Evolutionary conservation across 495 filamentous ascomycete species (phyloP), one percentile per base, ranked within the genome.

Genomic region (Viridothelium virens): DNA sequence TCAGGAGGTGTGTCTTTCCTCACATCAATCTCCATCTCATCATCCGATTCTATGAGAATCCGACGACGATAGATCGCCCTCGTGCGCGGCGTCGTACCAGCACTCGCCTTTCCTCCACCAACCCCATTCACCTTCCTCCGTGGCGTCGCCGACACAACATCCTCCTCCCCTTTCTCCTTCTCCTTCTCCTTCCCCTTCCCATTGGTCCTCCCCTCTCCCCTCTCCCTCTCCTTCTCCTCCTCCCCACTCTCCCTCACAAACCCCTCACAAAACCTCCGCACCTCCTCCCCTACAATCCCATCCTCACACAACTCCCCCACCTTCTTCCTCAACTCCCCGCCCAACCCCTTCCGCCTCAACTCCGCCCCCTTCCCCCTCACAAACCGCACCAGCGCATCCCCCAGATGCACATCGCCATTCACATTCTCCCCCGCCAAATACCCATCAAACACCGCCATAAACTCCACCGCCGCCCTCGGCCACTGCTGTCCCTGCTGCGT

Each of bases 361-460:
- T 56, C 25, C 5, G 7, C 3, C 10, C 37, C n/a, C 14, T 59
- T 38, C 48, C 48, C 53, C 3, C 64, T 38, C 14, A 44, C 56
- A 61, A 77, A 77, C 11, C 74, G 50, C 0, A 74, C 64, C 5
- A 75, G n/a, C 4, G 69, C 68, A 18, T 70, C 69, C 38, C 69
- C 33, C 11, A 66, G 44, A 37, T 69, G 61, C 6, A 62, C n/a
- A 11, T 61, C 63, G 1, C 63, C 67, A 14, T 56, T 33, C 6
- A 72, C 48, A 25, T 71, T 61, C 65, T 77, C 74, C 9, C 48
- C 10, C 16, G 68, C 62, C 64, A 77, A 36, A 56, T 77, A 70
- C 38, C 25, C 39, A 38, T 77, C 68, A 34, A 68, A 74, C 1
- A 63, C 38, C 12, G 53, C 59, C 18, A 70, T 69, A 56, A 77